These are phyloP conservation scores for Phytophthora brassicae DNA, from an alignment of 352 stramenopile genomes.

Conservation along the genomic window DNA sequence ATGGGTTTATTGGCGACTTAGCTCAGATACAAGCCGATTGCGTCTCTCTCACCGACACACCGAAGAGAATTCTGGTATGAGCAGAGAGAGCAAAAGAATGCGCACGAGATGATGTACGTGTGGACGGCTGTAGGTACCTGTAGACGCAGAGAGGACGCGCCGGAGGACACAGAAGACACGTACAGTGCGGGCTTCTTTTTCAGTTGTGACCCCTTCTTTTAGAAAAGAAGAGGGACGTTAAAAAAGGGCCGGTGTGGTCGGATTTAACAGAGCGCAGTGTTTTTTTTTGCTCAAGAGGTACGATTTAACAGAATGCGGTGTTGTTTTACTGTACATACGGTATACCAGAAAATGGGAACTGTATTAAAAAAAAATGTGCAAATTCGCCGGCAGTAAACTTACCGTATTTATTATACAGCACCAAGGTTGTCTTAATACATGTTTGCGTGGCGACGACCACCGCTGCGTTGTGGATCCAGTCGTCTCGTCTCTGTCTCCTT, in stretches of 20 bases:
- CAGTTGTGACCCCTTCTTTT: background rate
- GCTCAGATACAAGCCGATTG: background rate
- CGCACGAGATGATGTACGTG: background rate
- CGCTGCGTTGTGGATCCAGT: background rate
- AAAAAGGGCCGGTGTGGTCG: too few species aligned
- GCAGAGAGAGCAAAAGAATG: constrained; percentile 10
- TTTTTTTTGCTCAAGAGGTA: too few species aligned
- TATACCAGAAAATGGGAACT: too few species aligned
- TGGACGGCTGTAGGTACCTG: background rate
- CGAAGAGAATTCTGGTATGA: background rate
- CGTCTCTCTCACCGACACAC: background rate
- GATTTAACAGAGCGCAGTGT: too few species aligned
- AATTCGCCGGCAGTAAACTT: too few species aligned
- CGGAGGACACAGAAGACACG: background rate
- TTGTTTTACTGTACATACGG: too few species aligned
- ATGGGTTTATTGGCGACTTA: background rate
- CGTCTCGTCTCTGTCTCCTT: background rate
- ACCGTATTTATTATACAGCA: too few species aligned
- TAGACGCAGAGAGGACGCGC: constrained; percentile 9
- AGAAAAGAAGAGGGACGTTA: too few species aligned
- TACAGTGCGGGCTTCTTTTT: background rate
- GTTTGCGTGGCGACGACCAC: background rate
- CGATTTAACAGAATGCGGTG: too few species aligned
- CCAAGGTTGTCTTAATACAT: background rate
- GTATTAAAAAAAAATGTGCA: too few species aligned